These are phyloP conservation scores for Botrytis squamosa DNA, from an alignment of 2,329 filamentous ascomycete species.

Conservation along the genomic window DNA sequence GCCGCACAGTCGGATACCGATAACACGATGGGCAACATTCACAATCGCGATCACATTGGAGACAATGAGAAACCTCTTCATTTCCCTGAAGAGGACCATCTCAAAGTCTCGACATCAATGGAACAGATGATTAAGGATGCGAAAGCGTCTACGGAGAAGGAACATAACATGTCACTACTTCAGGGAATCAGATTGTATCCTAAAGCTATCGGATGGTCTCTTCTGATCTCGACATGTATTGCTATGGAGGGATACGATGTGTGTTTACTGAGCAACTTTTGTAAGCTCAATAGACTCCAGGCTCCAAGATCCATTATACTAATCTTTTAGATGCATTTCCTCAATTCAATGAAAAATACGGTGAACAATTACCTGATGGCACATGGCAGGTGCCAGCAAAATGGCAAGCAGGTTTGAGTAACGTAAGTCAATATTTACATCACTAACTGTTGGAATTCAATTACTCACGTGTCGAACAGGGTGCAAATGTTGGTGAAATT, in stretches of 20 bases:
- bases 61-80: conserved; percentile 18
- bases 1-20: conserved; percentile 2
- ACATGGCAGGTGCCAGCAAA: conserved; percentile 32
- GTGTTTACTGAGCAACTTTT: conserved; percentile 40
- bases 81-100: conserved; percentile 10
- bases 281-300: conserved; percentile 29
- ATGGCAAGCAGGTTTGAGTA: conserved; percentile 39
- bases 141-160: conserved; percentile 17
- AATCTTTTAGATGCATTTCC: conserved; percentile 41
- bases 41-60: background rate
- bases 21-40: conserved; percentile 12
- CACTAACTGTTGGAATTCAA: background rate
- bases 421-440: conserved; percentile 21
- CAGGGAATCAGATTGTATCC: conserved; percentile 33
- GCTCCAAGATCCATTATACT: background rate
- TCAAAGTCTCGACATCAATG: conserved; percentile 17
- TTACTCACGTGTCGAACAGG: conserved; percentile 22
- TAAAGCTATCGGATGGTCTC: conserved; percentile 38
- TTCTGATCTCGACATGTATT: conserved; percentile 42
- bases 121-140: conserved; percentile 22
- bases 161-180: conserved; percentile 23
- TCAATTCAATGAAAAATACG: conserved; percentile 38
- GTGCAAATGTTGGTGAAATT: conserved; percentile 40
- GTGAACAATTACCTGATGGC: conserved; percentile 26
- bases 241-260: conserved; percentile 47